Evolutionary conservation across 768 basidiomycete species (phyloP).

Genomic region (Suillus clintonianus): DNA sequence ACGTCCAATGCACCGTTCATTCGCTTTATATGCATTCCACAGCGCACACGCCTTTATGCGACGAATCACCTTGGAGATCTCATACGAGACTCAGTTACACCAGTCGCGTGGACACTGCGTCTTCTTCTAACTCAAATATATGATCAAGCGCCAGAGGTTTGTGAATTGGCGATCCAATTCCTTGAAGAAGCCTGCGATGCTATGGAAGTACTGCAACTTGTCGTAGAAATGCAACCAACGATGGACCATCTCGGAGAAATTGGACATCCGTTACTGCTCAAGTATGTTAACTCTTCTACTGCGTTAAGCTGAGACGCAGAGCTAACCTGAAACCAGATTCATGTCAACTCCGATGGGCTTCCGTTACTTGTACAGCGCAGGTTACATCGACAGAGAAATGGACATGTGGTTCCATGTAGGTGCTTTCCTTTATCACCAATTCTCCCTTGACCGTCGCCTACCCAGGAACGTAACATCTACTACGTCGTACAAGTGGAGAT

Average conservation of each 20-base stretch:
- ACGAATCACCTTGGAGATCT: conserved; percentile 85
- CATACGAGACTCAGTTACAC: conserved; percentile 61
- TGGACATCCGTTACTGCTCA: conserved; percentile 83
- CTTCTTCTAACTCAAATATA: conserved; percentile 95
- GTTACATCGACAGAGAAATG: conserved; percentile 94
- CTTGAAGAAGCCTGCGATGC: conserved; percentile 89
- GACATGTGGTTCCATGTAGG: conserved; percentile 94
- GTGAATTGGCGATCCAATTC: conserved; percentile 85
- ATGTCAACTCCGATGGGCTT: conserved; percentile 94
- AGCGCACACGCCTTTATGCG: conserved; percentile 89
- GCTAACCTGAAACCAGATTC: conserved; percentile 55
- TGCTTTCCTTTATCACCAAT: not conserved
- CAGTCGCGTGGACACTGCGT: conserved; percentile 86
- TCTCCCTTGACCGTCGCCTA: conserved; percentile 10
- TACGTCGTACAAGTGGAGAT: conserved; percentile 96
- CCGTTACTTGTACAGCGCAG: conserved; percentile 85
- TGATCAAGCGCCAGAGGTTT: conserved; percentile 88
- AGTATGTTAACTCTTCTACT: conserved; percentile 49
- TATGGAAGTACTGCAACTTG: conserved; percentile 79
- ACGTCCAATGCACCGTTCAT: not conserved
- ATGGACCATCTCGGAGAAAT: conserved; percentile 95
- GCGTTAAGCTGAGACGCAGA: not conserved
- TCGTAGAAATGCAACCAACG: conserved; percentile 93
- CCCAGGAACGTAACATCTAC: conserved; percentile 86
- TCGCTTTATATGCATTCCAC: conserved; percentile 2